A percentile compares a stretch with the other conserved stretches of the same genome.
Evolutionary conservation across 1,284 basidiomycete species (phyloP).

Genomic region (Ustilago shanxiensis): DNA sequence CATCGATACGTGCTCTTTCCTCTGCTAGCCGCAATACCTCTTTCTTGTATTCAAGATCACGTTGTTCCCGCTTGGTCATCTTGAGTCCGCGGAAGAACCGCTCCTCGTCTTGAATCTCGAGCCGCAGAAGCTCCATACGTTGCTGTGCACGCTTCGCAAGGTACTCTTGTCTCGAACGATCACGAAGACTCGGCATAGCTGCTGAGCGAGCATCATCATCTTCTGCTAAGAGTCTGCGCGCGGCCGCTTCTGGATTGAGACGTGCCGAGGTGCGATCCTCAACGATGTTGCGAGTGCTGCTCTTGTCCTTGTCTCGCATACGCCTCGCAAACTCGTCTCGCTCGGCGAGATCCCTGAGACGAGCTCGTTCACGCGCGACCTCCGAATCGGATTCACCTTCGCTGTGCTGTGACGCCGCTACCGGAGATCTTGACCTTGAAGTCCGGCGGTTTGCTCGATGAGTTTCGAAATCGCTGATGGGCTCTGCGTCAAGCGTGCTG

Average conservation of each 20-base stretch:
- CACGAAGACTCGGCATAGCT: slow-evolving; percentile 61
- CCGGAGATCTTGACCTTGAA: slow-evolving; percentile 11
- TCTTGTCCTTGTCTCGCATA: slow-evolving; percentile 84
- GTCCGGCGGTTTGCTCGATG: neutral
- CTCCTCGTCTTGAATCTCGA: slow-evolving; percentile 76
- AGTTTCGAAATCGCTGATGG: neutral
- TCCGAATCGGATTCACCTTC: slow-evolving; percentile 66
- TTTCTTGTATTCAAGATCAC: slow-evolving; percentile 89
- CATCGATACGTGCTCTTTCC: slow-evolving; percentile 92
- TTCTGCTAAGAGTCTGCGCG: slow-evolving; percentile 79
- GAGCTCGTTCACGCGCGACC: slow-evolving; percentile 80
- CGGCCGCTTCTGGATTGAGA: slow-evolving; percentile 82
- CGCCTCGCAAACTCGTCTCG: slow-evolving; percentile 93
- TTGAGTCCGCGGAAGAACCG: slow-evolving; percentile 64
- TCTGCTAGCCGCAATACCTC: slow-evolving; percentile 91
- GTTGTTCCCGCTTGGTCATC: slow-evolving; percentile 84
- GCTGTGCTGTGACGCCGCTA: neutral
- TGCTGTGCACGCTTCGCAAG: slow-evolving; percentile 95
- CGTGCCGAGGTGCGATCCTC: slow-evolving; percentile 80
- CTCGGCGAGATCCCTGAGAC: slow-evolving; percentile 83
- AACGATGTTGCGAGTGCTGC: slow-evolving; percentile 89
- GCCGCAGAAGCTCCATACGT: slow-evolving; percentile 90
- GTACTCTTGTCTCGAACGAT: slow-evolving; percentile 82
- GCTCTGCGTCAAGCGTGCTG: slow-evolving; percentile 74
- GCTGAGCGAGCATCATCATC: slow-evolving; percentile 55